Conservation (phyloP, 768 basidiomycete genomes). For the Lactarius sp. region DNA sequence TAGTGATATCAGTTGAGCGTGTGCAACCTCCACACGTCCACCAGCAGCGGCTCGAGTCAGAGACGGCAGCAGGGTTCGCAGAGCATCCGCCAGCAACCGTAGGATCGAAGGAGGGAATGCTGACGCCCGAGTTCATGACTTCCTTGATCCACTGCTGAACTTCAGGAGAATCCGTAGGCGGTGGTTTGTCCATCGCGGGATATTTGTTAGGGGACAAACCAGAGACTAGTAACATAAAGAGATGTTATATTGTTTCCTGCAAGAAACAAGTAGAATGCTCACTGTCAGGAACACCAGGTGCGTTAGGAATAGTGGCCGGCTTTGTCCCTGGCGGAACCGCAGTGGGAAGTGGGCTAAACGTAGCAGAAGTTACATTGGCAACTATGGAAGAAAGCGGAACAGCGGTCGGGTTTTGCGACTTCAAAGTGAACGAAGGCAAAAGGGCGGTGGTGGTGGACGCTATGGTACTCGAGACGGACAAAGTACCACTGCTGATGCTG, state of each 20-base stretch:
- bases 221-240: constrained; percentile 11
- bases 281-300: constrained; percentile 36
- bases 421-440: constrained; percentile 39
- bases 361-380: constrained; percentile 38
- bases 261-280: constrained; percentile 8
- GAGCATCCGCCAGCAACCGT: constrained; percentile 49
- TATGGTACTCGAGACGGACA: constrained; percentile 13
- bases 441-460: neutral
- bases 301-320: constrained; percentile 35
- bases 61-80: constrained; percentile 49
- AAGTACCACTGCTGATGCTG: neutral
- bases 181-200: constrained; percentile 58
- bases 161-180: constrained; percentile 54
- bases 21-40: constrained; percentile 78
- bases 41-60: constrained; percentile 58
- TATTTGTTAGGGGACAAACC: constrained; percentile 38
- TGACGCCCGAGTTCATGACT: constrained; percentile 49
- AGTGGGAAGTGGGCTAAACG: constrained; percentile 43
- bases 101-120: constrained; percentile 49
- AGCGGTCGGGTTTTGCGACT: constrained; percentile 55
- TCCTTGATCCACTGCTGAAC: constrained; percentile 70
- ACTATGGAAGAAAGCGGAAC: constrained; percentile 50
- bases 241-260: neutral
- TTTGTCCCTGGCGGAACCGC: constrained; percentile 47
- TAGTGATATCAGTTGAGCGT: constrained; percentile 58